Conservation (phyloP, 495 filamentous ascomycete species). For the Podospora pseudoanserina region DNA sequence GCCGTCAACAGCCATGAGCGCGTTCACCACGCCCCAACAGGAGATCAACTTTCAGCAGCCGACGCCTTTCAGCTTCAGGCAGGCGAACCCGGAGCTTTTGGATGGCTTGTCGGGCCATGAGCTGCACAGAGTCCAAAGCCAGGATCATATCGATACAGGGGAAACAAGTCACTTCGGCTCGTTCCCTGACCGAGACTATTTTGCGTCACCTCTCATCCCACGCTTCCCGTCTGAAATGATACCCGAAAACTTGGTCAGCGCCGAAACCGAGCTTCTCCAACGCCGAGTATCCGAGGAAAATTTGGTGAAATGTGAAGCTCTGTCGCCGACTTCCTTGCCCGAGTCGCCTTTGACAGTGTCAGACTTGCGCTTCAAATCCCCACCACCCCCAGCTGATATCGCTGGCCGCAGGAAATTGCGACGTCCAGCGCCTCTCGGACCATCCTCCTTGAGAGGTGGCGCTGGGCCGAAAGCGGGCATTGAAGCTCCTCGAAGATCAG, state of each 20-base stretch:
- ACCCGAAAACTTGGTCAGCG: slow-evolving; percentile 7
- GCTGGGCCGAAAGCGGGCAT: slow-evolving; percentile 38
- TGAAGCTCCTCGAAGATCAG: slow-evolving; percentile 36
- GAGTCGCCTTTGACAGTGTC: slow-evolving; percentile 23
- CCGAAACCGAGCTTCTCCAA: slow-evolving; percentile 11
- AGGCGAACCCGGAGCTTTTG: slow-evolving; percentile 2
- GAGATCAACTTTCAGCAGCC: slow-evolving; percentile 20
- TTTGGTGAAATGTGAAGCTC: slow-evolving; percentile 20
- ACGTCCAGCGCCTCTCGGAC: slow-evolving; percentile 40
- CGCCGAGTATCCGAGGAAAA: slow-evolving; percentile 22
- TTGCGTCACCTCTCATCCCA: slow-evolving; percentile 15
- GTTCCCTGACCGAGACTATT: slow-evolving; percentile 28
- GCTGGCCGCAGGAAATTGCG: slow-evolving; percentile 46
- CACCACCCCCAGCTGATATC: slow-evolving; percentile 46
- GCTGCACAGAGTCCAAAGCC: slow-evolving; percentile 13
- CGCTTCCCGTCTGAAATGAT: slow-evolving; percentile 28
- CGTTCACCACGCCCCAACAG: slow-evolving; percentile 14
- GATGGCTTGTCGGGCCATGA: slow-evolving; percentile 9
- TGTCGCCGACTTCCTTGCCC: slow-evolving; percentile 31
- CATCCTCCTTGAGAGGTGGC: slow-evolving; percentile 35
- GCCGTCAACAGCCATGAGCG: slow-evolving; percentile 4
- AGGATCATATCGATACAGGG: slow-evolving; percentile 12
- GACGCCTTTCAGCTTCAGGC: slow-evolving; percentile 16
- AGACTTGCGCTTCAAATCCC: slow-evolving; percentile 41
- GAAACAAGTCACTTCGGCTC: slow-evolving; percentile 15